Evolutionary conservation across 306 rosid genomes (phyloP).

Genomic region (Vigna hirtella): DNA sequence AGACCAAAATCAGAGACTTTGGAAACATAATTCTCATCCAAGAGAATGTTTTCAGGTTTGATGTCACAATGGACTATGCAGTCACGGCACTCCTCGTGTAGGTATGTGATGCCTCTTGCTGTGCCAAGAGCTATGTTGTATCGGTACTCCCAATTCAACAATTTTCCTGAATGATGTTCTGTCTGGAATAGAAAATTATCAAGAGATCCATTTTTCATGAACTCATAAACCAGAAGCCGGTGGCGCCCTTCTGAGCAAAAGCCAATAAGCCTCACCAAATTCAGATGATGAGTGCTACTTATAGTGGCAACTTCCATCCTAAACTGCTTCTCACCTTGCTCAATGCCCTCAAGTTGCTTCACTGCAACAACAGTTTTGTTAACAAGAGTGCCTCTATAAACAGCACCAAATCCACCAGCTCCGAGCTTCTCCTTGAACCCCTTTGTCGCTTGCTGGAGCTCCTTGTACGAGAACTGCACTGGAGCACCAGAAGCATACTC

Average conservation of each 20-base stretch:
- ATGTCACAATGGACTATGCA: constrained; percentile 73
- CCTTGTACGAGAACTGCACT: constrained; percentile 75
- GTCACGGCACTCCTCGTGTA: constrained; percentile 74
- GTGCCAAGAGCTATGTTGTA: constrained; percentile 62
- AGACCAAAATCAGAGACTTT: constrained; percentile 76
- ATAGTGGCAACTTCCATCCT: constrained; percentile 89
- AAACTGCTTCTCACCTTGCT: constrained; percentile 89
- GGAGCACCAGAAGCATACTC: constrained; percentile 99
- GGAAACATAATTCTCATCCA: constrained; percentile 60
- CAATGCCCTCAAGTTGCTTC: constrained; percentile 87
- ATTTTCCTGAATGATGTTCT: constrained; percentile 40
- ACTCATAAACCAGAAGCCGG: constrained; percentile 54
- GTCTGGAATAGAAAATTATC: constrained; percentile 54
- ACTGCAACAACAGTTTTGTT: constrained; percentile 75
- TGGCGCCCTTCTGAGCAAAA: constrained; percentile 74
- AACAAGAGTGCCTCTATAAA: constrained; percentile 73
- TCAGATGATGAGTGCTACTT: constrained; percentile 91
- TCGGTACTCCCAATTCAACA: constrained; percentile 61
- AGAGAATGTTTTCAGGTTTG: constrained; percentile 75
- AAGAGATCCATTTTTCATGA: background rate
- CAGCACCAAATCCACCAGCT: constrained; percentile 84
- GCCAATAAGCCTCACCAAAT: constrained; percentile 79
- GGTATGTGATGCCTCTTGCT: constrained; percentile 73
- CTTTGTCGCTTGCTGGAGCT: constrained; percentile 75
- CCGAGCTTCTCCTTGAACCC: constrained; percentile 96